Percentiles rank a stretch among this genome's conserved stretches.
Evolutionary conservation across 75 land plant genomes (phyloP).

Genomic region (Pseudotsuga menziesii): DNA sequence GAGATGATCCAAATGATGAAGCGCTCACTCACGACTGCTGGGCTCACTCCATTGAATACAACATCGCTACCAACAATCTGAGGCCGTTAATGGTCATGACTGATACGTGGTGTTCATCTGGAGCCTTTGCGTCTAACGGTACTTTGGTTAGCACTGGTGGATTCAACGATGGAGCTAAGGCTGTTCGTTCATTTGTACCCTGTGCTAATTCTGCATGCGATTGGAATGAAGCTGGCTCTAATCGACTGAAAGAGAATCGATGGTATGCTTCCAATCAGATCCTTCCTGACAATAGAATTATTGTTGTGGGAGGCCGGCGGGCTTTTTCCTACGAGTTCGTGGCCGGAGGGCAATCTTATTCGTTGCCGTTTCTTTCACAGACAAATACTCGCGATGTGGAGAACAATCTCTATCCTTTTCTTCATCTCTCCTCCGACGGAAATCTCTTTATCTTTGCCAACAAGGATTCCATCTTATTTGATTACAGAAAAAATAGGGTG

Average conservation of each 20-base stretch:
- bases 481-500: slow-evolving; percentile 11
- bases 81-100: too few relatives aligned
- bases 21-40: slow-evolving; percentile 59
- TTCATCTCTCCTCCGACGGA: slow-evolving; percentile 14
- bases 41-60: slow-evolving; percentile 56
- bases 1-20: slow-evolving; percentile 27
- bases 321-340: neutral
- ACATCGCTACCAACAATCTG: slow-evolving; percentile 15
- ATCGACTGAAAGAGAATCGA: too few relatives aligned
- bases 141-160: too few relatives aligned
- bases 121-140: too few relatives aligned
- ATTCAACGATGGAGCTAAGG: too few relatives aligned
- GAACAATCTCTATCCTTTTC: slow-evolving; percentile 19
- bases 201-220: too few relatives aligned
- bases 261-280: slow-evolving; percentile 17
- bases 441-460: slow-evolving; percentile 30
- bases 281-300: slow-evolving; percentile 24
- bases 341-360: neutral
- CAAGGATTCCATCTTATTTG: slow-evolving; percentile 25
- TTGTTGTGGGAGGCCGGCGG: slow-evolving; percentile 7
- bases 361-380: neutral
- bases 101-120: too few relatives aligned
- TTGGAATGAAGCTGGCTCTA: too few relatives aligned
- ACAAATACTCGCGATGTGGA: neutral
- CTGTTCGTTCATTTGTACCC: too few relatives aligned